These are phyloP conservation scores for Hydrangea macrophylla DNA, from an alignment of 148 eudicot species.

Conservation along the genomic window DNA sequence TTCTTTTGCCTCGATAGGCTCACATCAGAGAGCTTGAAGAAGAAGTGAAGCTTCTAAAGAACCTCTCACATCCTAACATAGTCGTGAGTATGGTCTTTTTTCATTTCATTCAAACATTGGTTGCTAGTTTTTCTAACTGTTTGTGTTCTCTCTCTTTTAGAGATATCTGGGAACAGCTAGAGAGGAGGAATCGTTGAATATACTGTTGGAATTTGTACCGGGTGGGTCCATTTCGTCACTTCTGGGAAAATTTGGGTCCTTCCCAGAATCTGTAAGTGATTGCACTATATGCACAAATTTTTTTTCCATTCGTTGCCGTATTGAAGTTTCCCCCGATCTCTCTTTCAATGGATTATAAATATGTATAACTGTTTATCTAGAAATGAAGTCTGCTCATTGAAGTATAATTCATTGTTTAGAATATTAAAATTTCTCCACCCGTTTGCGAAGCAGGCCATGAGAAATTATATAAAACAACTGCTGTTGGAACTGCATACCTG, in stretches of 20 bases:
- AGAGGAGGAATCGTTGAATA: slow-evolving; percentile 82
- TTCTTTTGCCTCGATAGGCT: slow-evolving; percentile 38
- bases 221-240: slow-evolving; percentile 96
- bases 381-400: no score
- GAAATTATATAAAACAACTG: background rate
- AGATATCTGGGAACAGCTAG: slow-evolving; percentile 92
- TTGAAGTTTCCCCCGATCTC: background rate
- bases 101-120: background rate
- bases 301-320: background rate
- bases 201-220: slow-evolving; percentile 87
- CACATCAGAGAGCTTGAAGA: slow-evolving; percentile 89
- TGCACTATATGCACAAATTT: background rate
- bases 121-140: background rate
- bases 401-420: no score
- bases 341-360: no score
- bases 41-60: slow-evolving; percentile 91
- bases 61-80: slow-evolving; percentile 86
- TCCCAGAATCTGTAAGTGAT: slow-evolving; percentile 87
- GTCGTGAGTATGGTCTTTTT: slow-evolving; percentile 55
- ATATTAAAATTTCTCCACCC: no score
- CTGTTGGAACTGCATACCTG: background rate
- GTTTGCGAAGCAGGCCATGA: slow-evolving; percentile 1
- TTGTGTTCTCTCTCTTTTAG: slow-evolving; percentile 34
- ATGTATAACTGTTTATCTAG: no score
- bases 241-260: slow-evolving; percentile 89